phyloP scores from a whole-genome alignment of 2,329 filamentous ascomycete species.

The Trichoderma sp. region DNA sequence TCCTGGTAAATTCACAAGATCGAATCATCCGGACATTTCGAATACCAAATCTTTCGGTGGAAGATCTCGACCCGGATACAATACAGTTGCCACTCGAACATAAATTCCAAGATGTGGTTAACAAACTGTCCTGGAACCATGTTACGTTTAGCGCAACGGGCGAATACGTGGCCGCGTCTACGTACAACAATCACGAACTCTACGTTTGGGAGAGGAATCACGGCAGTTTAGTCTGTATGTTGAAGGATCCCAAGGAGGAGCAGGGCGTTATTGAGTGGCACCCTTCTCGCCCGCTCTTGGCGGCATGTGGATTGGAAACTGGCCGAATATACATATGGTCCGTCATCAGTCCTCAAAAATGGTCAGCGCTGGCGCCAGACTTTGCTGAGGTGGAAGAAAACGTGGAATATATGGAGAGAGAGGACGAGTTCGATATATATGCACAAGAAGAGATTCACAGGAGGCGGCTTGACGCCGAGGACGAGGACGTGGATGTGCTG shows the following conservation, averaged over 20 bases:
- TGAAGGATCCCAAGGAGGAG: conserved; percentile 96
- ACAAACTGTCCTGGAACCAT: conserved; percentile 93
- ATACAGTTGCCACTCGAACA: conserved; percentile 92
- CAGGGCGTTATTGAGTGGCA: conserved; percentile 98
- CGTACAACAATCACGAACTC: conserved; percentile 97
- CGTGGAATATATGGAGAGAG: conserved; percentile 90
- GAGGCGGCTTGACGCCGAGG: conserved; percentile 83
- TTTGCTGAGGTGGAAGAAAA: conserved; percentile 99
- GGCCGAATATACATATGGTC: conserved; percentile 96
- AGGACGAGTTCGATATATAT: conserved; percentile 98
- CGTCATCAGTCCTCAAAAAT: conserved; percentile 90
- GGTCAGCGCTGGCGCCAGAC: conserved; percentile 95
- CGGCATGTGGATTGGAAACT: conserved; percentile 88
- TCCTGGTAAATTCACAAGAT: conserved; percentile 92
- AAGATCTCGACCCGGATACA: conserved; percentile 76
- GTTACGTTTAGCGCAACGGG: conserved; percentile 92
- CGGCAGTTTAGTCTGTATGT: conserved; percentile 91
- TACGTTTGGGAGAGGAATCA: conserved; percentile 97
- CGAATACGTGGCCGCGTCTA: conserved; percentile 94
- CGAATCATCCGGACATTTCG: conserved; percentile 92
- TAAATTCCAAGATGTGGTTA: conserved; percentile 98
- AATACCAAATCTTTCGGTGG: conserved; percentile 72
- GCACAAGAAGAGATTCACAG: conserved; percentile 93
- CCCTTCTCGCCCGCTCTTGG: conserved; percentile 80
- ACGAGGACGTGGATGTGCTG: conserved; percentile 89